Percentiles rank a stretch among this genome's conserved stretches.
phyloP scores from a whole-genome alignment of 805 yeast species.

The Candida alai region DNA sequence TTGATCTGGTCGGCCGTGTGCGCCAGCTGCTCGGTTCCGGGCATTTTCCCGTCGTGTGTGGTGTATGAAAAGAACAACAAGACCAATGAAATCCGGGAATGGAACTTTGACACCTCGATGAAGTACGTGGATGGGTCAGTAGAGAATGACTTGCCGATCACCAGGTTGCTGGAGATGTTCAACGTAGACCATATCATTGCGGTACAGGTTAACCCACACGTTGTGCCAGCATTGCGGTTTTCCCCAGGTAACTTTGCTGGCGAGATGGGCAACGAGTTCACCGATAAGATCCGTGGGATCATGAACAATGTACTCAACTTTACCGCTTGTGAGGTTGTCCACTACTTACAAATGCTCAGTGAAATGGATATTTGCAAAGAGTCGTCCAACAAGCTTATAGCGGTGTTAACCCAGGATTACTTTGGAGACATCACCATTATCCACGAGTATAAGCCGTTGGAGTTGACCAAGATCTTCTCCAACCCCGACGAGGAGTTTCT shows the following conservation, averaged over 20 bases:
- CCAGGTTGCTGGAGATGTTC: constrained; percentile 91
- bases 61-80: constrained; percentile 77
- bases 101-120: constrained; percentile 71
- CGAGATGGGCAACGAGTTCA: constrained; percentile 39
- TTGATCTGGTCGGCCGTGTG: constrained; percentile 86
- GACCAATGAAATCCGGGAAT: constrained; percentile 70
- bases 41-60: constrained; percentile 81
- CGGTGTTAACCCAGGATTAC: constrained; percentile 80
- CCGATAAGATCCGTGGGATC: constrained; percentile 50
- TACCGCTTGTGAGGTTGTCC: constrained; percentile 67
- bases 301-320: constrained; percentile 56
- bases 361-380: constrained; percentile 78
- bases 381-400: constrained; percentile 64
- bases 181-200: constrained; percentile 97
- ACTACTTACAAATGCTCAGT: constrained; percentile 64
- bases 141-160: constrained; percentile 87
- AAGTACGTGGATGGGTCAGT: constrained; percentile 96
- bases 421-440: constrained; percentile 92
- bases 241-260: constrained; percentile 72
- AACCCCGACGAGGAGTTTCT: constrained; percentile 83
- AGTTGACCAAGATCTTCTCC: constrained; percentile 58
- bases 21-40: constrained; percentile 93
- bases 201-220: constrained; percentile 96
- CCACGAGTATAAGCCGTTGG: constrained; percentile 64
- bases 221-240: constrained; percentile 76